phyloP scores from a whole-genome alignment of 768 basidiomycete genomes.

The Amyloporia xantha region DNA sequence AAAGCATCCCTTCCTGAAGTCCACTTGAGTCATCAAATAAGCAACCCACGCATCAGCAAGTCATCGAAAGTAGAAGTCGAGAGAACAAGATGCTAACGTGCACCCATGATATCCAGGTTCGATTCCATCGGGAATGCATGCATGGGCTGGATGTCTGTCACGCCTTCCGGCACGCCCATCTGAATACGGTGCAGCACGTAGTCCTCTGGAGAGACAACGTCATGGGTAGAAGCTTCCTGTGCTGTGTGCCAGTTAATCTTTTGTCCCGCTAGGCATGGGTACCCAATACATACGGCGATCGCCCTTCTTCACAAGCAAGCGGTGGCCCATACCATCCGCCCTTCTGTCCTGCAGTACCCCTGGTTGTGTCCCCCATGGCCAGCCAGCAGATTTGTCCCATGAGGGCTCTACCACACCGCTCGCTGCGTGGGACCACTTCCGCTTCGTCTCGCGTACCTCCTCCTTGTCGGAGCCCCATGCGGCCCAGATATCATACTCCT shows the following conservation, averaged over 20 bases:
- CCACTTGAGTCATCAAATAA: constrained; percentile 53
- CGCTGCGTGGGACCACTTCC: constrained; percentile 48
- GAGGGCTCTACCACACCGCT: constrained; percentile 76
- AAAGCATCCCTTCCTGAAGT: constrained; percentile 97
- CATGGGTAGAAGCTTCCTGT: constrained; percentile 48
- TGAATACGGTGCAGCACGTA: constrained; percentile 76
- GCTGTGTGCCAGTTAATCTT: constrained; percentile 30
- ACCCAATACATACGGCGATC: constrained; percentile 54
- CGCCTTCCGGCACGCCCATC: constrained; percentile 86
- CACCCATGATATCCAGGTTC: constrained; percentile 92
- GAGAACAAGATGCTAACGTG: constrained; percentile 45
- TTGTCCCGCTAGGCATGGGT: constrained; percentile 2
- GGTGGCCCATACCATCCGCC: constrained; percentile 71
- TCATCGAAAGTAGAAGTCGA: neutral
- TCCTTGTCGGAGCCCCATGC: constrained; percentile 58
- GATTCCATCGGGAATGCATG: constrained; percentile 91
- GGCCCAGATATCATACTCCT: constrained; percentile 76
- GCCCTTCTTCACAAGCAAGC: constrained; percentile 65
- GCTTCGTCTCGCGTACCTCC: constrained; percentile 32
- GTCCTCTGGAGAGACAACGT: constrained; percentile 42
- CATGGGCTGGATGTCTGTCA: constrained; percentile 64
- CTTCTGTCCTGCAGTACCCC: constrained; percentile 53
- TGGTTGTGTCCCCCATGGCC: constrained; percentile 59
- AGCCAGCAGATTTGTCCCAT: constrained; percentile 45
- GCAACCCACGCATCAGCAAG: no score